Conservation (phyloP, 2,329 filamentous ascomycete species). For the Alternaria panax region DNA sequence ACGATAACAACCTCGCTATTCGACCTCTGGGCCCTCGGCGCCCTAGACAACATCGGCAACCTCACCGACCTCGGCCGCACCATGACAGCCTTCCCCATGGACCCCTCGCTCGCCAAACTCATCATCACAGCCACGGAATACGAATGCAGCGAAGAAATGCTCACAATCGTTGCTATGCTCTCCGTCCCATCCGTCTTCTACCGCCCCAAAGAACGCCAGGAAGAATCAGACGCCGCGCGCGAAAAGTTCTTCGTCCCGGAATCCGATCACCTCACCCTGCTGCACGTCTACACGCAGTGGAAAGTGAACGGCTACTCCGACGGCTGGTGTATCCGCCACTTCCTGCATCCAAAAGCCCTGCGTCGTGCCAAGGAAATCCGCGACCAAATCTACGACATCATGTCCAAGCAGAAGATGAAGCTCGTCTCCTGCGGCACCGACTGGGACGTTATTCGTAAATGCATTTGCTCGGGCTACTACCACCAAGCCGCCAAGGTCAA, state of each 20-base stretch:
- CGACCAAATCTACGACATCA: constrained; percentile 92
- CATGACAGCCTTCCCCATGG: constrained; percentile 99
- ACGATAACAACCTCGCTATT: constrained; percentile 97
- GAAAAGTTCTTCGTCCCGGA: constrained; percentile 99
- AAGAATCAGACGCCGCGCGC: constrained; percentile 92
- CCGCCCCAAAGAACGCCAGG: constrained; percentile 92
- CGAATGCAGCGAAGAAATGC: constrained; percentile 94
- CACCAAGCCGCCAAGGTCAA: constrained; percentile 96
- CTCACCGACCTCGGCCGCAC: constrained; percentile 84
- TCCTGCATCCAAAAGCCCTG: constrained; percentile 92
- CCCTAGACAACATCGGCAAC: constrained; percentile 91
- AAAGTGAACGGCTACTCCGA: constrained; percentile 88
- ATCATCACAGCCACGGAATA: constrained; percentile 91
- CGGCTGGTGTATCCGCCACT: constrained; percentile 91
- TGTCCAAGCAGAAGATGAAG: constrained; percentile 90
- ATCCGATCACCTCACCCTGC: constrained; percentile 92
- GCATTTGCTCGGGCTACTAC: constrained; percentile 97
- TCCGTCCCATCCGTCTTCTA: constrained; percentile 97
- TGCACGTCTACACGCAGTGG: constrained; percentile 97
- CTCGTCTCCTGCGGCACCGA: constrained; percentile 91
- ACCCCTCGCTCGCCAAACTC: constrained; percentile 91
- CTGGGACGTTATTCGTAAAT: constrained; percentile 94
- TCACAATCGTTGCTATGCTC: constrained; percentile 97
- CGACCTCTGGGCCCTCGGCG: constrained; percentile 94
- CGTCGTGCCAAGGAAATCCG: constrained; percentile 92